Evolutionary conservation across 768 basidiomycete genomes (phyloP), one percentile per base, ranked within the genome.

Genomic region (Inosperma sp.): DNA sequence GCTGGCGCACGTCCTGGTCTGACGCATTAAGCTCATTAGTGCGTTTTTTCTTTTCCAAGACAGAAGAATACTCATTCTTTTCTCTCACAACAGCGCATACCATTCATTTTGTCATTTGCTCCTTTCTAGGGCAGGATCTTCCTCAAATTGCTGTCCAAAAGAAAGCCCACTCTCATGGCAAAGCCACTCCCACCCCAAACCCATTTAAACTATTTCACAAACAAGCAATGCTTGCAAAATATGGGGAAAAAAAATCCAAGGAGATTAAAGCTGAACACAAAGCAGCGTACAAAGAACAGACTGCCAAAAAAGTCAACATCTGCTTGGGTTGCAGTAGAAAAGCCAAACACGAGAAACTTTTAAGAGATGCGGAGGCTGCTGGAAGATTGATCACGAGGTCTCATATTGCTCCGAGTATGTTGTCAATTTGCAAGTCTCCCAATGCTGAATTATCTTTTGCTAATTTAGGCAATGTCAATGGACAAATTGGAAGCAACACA

Each of bases 1-100:
- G 29, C 44, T 45, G 30, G 19, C 30, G 2, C 14, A 33, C 30
- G 25, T 45, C 30, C 44, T 31, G 2, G 44, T 45, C 5, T 22
- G 30, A 21, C 44, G 44, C 21, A 45, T 2, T 23, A 31, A 33
- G 19, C 44, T 45, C 44, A 45, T 45, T n/a, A 45, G 44, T 45
- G n/a, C 19, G 44, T 45, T 45, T 45, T 13, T 33, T 31, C 7
- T 22, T 22, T n/a, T 45, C 16, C 13, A 22, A 7, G 29, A 9
- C n/a, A 22, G 29, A 7, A 2, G 13, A 14, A 31, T 29, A n/a
- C 27, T 17, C 10, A 12, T 22, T 45, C 23, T 31, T 22, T 22
- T 43, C 19, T 43, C 7, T 27, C 14, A 22, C 13, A 22, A 33
- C 19, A 45, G 44, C 44, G 1, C 44, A n/a, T 3, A 22, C 16